Evolutionary conservation across 495 filamentous ascomycete species (phyloP).

Genomic region (Penicillium pancosmium): DNA sequence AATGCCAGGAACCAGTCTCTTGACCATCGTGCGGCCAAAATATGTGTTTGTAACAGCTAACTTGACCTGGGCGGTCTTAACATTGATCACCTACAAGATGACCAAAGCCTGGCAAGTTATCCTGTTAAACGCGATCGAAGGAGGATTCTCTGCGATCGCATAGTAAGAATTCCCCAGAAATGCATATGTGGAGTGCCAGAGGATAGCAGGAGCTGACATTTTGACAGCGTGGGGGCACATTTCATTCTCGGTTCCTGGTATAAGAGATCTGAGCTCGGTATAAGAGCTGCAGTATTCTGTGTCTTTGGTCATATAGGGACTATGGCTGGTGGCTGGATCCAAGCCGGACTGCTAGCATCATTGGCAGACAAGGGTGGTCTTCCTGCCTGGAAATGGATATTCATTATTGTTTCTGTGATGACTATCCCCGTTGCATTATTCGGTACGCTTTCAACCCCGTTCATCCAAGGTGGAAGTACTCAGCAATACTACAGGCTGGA

Average conservation of each 20-base stretch:
- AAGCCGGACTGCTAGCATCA: constrained; percentile 28
- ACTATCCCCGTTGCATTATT: constrained; percentile 34
- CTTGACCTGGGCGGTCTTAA: constrained; percentile 37
- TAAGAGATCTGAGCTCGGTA: constrained; percentile 32
- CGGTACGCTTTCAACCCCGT: constrained; percentile 16
- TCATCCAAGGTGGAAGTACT: background rate
- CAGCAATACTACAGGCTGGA: constrained; percentile 25
- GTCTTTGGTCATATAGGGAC: constrained; percentile 32
- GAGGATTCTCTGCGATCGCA: constrained; percentile 39
- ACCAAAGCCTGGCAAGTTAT: constrained; percentile 39
- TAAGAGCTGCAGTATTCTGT: constrained; percentile 33
- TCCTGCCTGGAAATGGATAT: constrained; percentile 39
- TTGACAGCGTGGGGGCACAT: constrained; percentile 29
- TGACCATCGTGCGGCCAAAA: constrained; percentile 35
- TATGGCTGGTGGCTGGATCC: constrained; percentile 37
- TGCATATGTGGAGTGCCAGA: background rate
- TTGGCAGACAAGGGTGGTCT: constrained; percentile 28
- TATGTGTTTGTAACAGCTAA: constrained; percentile 41
- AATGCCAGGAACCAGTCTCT: constrained; percentile 38
- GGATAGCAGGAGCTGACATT: constrained; percentile 1
- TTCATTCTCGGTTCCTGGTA: constrained; percentile 38
- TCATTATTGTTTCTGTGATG: constrained; percentile 38
- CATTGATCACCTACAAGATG: constrained; percentile 37
- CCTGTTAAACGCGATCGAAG: constrained; percentile 38
- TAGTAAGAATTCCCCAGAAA: constrained; percentile 24